These are phyloP conservation scores for Sporisorium iseilematis-ciliati DNA, from an alignment of 1,284 basidiomycete genomes.

Conservation along the genomic window DNA sequence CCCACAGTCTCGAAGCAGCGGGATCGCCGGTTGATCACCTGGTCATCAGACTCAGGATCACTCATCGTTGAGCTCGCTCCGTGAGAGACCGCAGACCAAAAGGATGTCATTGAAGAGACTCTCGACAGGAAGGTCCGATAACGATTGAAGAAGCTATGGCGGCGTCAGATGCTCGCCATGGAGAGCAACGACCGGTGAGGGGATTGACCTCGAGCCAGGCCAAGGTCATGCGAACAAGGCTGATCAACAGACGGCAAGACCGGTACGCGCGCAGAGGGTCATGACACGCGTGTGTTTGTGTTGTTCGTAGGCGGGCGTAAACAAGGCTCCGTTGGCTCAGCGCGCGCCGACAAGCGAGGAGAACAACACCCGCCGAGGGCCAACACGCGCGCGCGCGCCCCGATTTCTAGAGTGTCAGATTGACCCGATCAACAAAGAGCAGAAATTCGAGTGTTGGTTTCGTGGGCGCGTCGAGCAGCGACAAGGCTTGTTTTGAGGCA, in stretches of 20 bases:
- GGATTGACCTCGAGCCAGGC: background rate
- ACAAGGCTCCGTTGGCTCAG: constrained; percentile 13
- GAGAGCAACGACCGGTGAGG: background rate
- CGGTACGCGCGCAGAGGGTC: background rate
- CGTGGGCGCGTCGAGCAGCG: constrained; percentile 14
- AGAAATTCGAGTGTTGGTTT: constrained; percentile 11
- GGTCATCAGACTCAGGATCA: background rate
- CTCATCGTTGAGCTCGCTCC: too few species aligned
- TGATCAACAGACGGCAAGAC: constrained; percentile 10
- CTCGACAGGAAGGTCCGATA: too few species aligned
- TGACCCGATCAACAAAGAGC: background rate
- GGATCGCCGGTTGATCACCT: background rate
- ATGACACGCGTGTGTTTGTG: constrained; percentile 9
- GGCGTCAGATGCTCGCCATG: background rate
- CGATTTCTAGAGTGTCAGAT: background rate
- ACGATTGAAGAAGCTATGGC: background rate
- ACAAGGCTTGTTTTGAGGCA: constrained; percentile 26
- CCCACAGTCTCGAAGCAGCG: too few species aligned
- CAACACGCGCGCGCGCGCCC: constrained; percentile 4
- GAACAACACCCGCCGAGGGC: constrained; percentile 3
- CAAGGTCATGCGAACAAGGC: constrained; percentile 4
- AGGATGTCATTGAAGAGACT: too few species aligned
- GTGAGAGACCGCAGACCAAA: too few species aligned
- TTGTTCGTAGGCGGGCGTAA: constrained; percentile 10
- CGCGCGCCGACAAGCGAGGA: background rate